These are phyloP conservation scores for Exophiala dermatitidis DNA, from an alignment of 2,329 filamentous ascomycete species.

Conservation along the genomic window DNA sequence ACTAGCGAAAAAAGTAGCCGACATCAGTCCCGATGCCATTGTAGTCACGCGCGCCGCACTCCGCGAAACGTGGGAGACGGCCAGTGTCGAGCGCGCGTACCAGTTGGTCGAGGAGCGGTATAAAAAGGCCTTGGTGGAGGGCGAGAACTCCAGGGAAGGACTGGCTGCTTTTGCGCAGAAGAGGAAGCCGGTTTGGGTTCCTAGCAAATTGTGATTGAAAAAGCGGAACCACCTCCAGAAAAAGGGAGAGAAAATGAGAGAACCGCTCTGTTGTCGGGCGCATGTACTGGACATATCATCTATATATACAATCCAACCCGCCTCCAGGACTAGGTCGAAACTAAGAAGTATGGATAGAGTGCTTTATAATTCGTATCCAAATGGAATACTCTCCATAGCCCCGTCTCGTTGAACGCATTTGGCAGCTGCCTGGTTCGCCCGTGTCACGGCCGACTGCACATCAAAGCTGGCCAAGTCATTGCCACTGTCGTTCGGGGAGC, in stretches of 20 bases:
- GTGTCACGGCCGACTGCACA: slow-evolving; percentile 41
- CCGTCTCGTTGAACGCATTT: slow-evolving; percentile 40
- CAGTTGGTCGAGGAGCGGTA: slow-evolving; percentile 33
- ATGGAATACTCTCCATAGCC: slow-evolving; percentile 45
- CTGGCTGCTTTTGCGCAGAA: slow-evolving; percentile 70
- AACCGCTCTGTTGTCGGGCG: no score
- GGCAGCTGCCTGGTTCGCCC: slow-evolving; percentile 40
- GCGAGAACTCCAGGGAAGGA: slow-evolving; percentile 67
- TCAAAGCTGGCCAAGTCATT: slow-evolving; percentile 45
- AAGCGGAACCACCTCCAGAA: no score
- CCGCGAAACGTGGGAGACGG: slow-evolving; percentile 63
- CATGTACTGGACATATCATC: no score
- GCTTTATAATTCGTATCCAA: slow-evolving; percentile 36
- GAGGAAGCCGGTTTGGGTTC: slow-evolving; percentile 60
- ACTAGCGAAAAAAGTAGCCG: slow-evolving; percentile 55
- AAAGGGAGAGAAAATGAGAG: no score
- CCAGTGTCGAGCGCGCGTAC: slow-evolving; percentile 58
- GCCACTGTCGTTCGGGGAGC: slow-evolving; percentile 20
- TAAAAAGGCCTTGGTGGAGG: slow-evolving; percentile 16
- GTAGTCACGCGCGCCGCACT: slow-evolving; percentile 67
- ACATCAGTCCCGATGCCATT: slow-evolving; percentile 66
- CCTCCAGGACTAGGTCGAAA: not conserved
- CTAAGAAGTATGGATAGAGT: not conserved
- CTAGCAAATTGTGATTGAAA: slow-evolving; percentile 37
- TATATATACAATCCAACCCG: no score